A percentile compares a stretch with the other conserved stretches of the same genome.
These are phyloP conservation scores for Gynostemma pentaphyllum DNA, from an alignment of 306 rosid species.

Conservation along the genomic window DNA sequence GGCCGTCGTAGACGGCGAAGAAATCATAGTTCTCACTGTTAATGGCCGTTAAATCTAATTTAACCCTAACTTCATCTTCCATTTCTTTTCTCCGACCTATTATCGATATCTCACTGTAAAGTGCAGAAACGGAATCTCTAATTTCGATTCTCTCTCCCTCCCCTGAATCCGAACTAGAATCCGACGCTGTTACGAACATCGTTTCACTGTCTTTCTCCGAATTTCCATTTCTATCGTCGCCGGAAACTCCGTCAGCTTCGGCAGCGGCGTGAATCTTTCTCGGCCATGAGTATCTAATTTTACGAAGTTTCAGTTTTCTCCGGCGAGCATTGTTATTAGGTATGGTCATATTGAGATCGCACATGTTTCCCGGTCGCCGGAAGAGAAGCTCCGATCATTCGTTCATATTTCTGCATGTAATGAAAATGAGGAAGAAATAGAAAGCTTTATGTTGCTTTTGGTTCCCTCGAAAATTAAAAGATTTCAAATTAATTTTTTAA, in stretches of 20 bases:
- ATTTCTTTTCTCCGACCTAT: slow-evolving; percentile 76
- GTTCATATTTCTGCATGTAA: neutral
- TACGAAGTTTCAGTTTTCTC: neutral
- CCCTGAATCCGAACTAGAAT: neutral
- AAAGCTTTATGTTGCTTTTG: too few relatives aligned
- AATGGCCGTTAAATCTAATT: slow-evolving; percentile 29
- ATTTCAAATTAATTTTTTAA: too few relatives aligned
- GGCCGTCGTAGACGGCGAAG: slow-evolving; percentile 78
- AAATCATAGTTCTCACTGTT: slow-evolving; percentile 33
- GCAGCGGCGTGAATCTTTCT: neutral
- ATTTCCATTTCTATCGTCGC: neutral
- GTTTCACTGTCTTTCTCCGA: neutral
- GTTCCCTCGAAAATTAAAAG: too few relatives aligned
- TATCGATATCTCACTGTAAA: slow-evolving; percentile 45
- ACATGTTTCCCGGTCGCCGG: neutral
- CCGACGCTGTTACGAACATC: neutral
- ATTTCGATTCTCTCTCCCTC: neutral
- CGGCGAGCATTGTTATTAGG: neutral
- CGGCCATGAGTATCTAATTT: neutral
- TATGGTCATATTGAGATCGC: neutral
- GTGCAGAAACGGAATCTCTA: neutral
- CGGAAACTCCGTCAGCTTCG: neutral
- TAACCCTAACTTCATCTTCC: slow-evolving; percentile 76
- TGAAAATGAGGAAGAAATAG: too few relatives aligned
- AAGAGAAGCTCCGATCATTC: too few relatives aligned